Base-by-base conservation (phyloP, 2,329 filamentous ascomycete genomes). In the Cordyceps javanica region DNA sequence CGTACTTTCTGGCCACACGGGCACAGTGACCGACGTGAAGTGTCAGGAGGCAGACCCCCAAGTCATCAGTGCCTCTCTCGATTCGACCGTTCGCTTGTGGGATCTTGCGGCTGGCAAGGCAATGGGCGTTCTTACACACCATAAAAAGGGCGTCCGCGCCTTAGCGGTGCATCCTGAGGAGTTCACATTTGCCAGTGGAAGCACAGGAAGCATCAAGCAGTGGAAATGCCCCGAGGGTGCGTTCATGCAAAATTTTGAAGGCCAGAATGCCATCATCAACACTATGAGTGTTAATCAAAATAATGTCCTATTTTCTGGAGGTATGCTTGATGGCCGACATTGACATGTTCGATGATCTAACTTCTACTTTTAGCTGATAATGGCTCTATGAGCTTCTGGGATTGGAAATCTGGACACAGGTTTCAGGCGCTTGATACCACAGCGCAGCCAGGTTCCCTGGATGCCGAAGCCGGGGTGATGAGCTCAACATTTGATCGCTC, bases 171-270 rank as follows among this genome's bases (percentile, higher is more conserved):
- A 99, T 69, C 94, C 95, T 0, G 85, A 84, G 60, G 94, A 99
- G 72, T 99, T 96, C 69, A 99, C 95, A 0, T 99, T 99, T 70
- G 94, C 94, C 5, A 92, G 85, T 60, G 94, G 89, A 44, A 96
- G 91, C 67, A 92, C 93, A 0, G 89, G 89, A 25, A 92, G 89
- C 69, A 97, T 99, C 75, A 99, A 99, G 78, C 94, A 99, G 75
- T 99, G 94, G 93, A 97, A 97, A 72, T 97, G 92, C 64, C 95
- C 95, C 1, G 91, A 97, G 70, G 95, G 93, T 38, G 91, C 91
- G 16, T 97, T 99, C 70, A 99, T 99, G 94, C 92, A 97, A 72
- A 97, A 97, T 70, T 97, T 97, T 67, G 90, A 96, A 44, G 93
- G 93, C 5, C 93, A 97, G 68, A 97, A 97, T 67, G 85, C 91